Evolutionary conservation across 306 rosid species (phyloP), one percentile per base, ranked within the genome.

Genomic region (Castanea sativa): DNA sequence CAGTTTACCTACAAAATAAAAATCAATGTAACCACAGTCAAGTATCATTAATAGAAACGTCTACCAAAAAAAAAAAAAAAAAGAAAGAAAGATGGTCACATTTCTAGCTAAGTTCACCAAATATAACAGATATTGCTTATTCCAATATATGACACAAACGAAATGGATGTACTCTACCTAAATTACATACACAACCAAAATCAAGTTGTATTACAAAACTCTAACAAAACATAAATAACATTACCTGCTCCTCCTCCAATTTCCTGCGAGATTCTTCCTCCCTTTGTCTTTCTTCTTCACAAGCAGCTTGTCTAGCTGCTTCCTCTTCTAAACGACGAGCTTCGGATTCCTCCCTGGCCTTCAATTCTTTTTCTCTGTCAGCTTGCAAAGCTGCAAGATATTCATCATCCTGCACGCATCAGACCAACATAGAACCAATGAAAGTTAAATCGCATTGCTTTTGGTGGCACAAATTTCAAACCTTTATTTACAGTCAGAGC

Each of bases 321-420:
- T 68, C 72, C 52, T 90, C 96, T 85, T 87, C 91, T 86, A 93
- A 92, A 60, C 78, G 91, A 67, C 87, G 89, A 88, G 98, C 90
- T 86, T 86, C 92, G 12, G 96, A 98, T 83, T 95, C 98, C 74
- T 83, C 93, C 7, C 81, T 71, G 45, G 92, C 97, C 79, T 84
- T 91, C 84, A 89, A 75, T 81, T 95, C 97, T 72, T 91, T 95
- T 87, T 93, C 96, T 86, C 88, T 91, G 82, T 95, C 99, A 73
- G 93, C 96, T 90, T 88, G 96, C 78, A 95, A 75, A 1, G 99
- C 81, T 68, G 98, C 97, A 76, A 93, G 92, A 83, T 90, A 95
- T 83, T 91, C 99, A 90, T 91, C 99, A 83, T 91, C 98, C 98
- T 95, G 89, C 81, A 79, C 25, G 77, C 49, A 84, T 73, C n/a